These are phyloP conservation scores for Stevia rebaudiana DNA, from an alignment of 140 eudicot genomes.

Conservation along the genomic window DNA sequence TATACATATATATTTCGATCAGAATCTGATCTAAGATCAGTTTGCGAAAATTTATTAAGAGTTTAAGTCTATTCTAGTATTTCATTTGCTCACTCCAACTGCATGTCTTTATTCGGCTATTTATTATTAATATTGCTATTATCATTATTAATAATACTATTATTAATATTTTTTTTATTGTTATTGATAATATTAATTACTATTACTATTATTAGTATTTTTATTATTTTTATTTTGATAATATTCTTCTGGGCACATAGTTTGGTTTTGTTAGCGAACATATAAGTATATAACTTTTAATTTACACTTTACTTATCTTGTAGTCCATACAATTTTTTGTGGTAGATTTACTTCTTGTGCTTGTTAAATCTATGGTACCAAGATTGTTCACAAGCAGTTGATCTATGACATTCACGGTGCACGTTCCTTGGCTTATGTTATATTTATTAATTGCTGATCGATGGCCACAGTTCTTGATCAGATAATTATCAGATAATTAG, in stretches of 20 bases:
- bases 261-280: no score
- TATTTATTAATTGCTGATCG: neutral
- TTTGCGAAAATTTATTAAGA: neutral
- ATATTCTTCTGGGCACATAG: no score
- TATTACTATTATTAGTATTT: neutral
- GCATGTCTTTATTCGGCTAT: no score
- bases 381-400: slow-evolving; percentile 6
- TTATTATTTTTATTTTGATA: neutral
- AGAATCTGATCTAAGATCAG: neutral
- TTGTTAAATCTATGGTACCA: slow-evolving; percentile 2
- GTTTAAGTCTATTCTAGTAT: no score
- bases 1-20: neutral
- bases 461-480: neutral
- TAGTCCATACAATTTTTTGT: neutral
- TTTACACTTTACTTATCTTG: neutral
- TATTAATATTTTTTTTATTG: no score
- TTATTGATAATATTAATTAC: neutral
- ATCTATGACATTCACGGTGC: neutral
- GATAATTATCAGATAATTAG: neutral
- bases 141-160: no score
- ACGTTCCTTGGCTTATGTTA: no score
- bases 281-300: neutral
- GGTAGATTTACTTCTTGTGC: neutral
- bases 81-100: no score
- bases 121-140: no score